Conservation (phyloP, 177 flowering plant species). For the Telopea speciosissima region DNA sequence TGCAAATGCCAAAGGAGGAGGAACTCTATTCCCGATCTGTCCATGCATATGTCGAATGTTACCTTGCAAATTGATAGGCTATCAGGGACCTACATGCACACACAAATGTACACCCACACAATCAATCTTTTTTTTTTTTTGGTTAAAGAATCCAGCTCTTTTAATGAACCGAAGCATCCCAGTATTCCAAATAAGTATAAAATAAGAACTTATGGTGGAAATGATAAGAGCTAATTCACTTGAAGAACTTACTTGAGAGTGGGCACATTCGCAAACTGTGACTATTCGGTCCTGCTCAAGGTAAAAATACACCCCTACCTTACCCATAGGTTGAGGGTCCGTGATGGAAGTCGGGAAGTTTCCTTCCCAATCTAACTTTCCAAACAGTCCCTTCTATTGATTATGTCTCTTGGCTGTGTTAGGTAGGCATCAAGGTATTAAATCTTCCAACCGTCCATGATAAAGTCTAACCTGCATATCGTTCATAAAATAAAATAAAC, state of each 20-base stretch:
- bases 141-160: not conserved
- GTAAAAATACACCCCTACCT: slow-evolving; percentile 96
- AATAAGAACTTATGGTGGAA: too few relatives aligned
- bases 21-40: too few relatives aligned
- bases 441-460: slow-evolving; percentile 73
- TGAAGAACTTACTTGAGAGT: slow-evolving; percentile 68
- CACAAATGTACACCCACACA: not conserved
- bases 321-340: slow-evolving; percentile 98
- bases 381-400: slow-evolving; percentile 91
- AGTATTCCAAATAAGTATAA: too few relatives aligned
- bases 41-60: slow-evolving; percentile 31
- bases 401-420: slow-evolving; percentile 87
- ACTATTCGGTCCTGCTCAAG: slow-evolving; percentile 89
- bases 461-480: slow-evolving; percentile 67
- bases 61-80: slow-evolving; percentile 58
- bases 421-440: slow-evolving; percentile 93
- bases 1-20: too few relatives aligned
- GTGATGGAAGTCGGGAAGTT: slow-evolving; percentile 89
- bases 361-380: slow-evolving; percentile 95
- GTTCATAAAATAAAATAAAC: too few relatives aligned
- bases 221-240: too few relatives aligned
- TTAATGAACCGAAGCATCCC: too few relatives aligned
- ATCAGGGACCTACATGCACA: slow-evolving; percentile 62
- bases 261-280: slow-evolving; percentile 89
- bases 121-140: not conserved